These are phyloP conservation scores for Przewalskia tangutica DNA, from an alignment of 257 asterid genomes.

Conservation along the genomic window DNA sequence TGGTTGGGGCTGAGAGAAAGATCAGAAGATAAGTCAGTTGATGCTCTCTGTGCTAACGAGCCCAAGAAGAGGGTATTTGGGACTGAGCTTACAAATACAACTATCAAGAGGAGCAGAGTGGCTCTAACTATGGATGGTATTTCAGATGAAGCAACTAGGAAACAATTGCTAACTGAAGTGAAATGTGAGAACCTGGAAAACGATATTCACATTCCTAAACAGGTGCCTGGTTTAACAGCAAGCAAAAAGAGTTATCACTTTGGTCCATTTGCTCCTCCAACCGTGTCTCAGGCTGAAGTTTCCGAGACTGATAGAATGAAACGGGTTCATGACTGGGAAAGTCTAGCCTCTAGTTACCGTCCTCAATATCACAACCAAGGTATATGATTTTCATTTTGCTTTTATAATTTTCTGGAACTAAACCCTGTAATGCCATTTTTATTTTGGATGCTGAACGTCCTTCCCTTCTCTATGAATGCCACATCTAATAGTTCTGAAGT, in stretches of 20 bases:
- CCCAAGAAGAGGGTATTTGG: constrained; percentile 81
- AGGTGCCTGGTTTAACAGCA: constrained; percentile 14
- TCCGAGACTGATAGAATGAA: constrained; percentile 34
- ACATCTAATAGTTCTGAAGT: background rate
- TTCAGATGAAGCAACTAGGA: constrained; percentile 16
- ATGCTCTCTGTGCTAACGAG: constrained; percentile 19
- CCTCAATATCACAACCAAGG: constrained; percentile 96
- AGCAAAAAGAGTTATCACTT: constrained; percentile 46
- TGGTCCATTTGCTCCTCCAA: constrained; percentile 96
- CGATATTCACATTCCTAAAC: constrained; percentile 28
- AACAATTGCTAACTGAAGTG: constrained; percentile 25
- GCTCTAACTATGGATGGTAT: constrained; percentile 13
- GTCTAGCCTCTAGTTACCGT: constrained; percentile 55
- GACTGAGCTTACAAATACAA: constrained; percentile 60
- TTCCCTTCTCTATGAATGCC: background rate
- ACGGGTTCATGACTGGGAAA: constrained; percentile 57
- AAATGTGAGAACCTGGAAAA: constrained; percentile 45
- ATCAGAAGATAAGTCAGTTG: constrained; percentile 17
- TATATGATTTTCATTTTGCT: constrained; percentile 10
- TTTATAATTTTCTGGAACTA: background rate
- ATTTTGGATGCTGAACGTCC: background rate
- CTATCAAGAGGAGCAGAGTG: constrained; percentile 46
- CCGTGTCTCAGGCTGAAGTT: constrained; percentile 32
- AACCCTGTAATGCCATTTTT: background rate
- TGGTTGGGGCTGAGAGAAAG: constrained; percentile 65